Evolutionary conservation across 1,284 basidiomycete genomes (phyloP), one percentile per base, ranked within the genome.

Genomic region (Anthracocystis panici-leucophaei): DNA sequence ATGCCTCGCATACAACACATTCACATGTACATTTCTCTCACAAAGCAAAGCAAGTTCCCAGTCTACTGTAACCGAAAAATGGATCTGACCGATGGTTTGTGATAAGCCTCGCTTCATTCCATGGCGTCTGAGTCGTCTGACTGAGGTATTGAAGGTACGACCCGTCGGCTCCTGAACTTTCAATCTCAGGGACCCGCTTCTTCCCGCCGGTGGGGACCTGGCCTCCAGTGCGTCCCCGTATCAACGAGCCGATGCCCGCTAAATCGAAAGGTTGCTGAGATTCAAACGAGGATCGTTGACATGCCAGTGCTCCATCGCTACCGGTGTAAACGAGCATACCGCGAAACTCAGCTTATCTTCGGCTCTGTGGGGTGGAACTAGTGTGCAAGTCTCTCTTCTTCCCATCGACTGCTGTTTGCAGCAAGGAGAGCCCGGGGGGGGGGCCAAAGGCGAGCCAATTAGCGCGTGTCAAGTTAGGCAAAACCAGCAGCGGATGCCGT

Each of bases 401-500:
- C 14, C 35, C 35, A 38, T 27, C 27, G 27, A 27, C 35, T 10
- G 12, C 12, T 38, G 4, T 7, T 9, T 33, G 33, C 33, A 33
- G 35, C 14, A 38, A 38, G 35, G 35, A 38, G 35, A 38, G 35
- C 35, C 23, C n/a, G n/a, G n/a, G n/a, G n/a, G n/a, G n/a, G n/a
- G 23, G 29, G 46, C 16, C 7, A 27, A 16, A 46, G 18, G 25
- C n/a, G 10, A 46, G 35, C 23, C 25, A 21, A 29, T 58, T 42
- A 51, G 49, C 45, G 42, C 51, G 31, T 51, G 61, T 57, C 41
- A 11, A 40, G 48, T 25, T 27, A 6, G 41, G 46, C 57, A 14
- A 40, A 38, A 11, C 31, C 31, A 11, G 31, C 8, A 38, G 51
- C 51, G n/a, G 16, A 23, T 31, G n/a, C n/a, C n/a, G n/a, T 18